Evolutionary conservation across 345 rosid species (phyloP), one percentile per base, ranked within the genome.

Genomic region (Gossypium arboreum): DNA sequence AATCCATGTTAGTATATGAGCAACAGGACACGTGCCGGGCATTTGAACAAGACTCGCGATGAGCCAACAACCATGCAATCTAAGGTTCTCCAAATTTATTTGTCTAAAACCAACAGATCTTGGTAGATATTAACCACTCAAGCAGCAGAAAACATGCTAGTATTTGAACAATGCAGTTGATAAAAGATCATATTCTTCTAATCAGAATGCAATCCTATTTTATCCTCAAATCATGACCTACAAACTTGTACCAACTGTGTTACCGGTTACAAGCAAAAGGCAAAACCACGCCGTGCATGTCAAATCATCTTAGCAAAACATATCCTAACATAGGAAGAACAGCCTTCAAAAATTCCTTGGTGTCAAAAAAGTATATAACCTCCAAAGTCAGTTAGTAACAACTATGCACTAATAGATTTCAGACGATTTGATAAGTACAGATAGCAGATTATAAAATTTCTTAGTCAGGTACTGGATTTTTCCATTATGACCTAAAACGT

Each of bases 141-240:
- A n/a, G 79, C 68, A 66, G 47, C 22, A 25, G 3, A 22, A 20
- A 3, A 59, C 9, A 44, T 44, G 18, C 75, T 15, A 69, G 10
- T 58, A 59, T 25, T 73, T 59, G 45, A 61, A 25, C 7, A 48
- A 47, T 60, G 15, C 27, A 45, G 11, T 60, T 47, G 25, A 39
- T 57, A 22, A 43, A 0, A 2, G 18, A 43, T 7, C 65, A 56
- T 20, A 55, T 72, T 56, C 34, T 10, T 29, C 74, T 71, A 34
- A 24, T 15, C 16, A 44, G 13, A 15, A 72, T 41, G 67, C 55
- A 57, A 25, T 39, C 15, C 71, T 67, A 45, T 1, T 11, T 20
- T 44, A 18, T 44, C 52, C 71, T 18, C 52, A 43, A 66, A 25
- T 5, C 75, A 72, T 72, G 75, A 55, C 29, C 48, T 18, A 62